These are phyloP conservation scores for Saccharomycopsis javanensis DNA, from an alignment of 805 yeast genomes.

Conservation along the genomic window DNA sequence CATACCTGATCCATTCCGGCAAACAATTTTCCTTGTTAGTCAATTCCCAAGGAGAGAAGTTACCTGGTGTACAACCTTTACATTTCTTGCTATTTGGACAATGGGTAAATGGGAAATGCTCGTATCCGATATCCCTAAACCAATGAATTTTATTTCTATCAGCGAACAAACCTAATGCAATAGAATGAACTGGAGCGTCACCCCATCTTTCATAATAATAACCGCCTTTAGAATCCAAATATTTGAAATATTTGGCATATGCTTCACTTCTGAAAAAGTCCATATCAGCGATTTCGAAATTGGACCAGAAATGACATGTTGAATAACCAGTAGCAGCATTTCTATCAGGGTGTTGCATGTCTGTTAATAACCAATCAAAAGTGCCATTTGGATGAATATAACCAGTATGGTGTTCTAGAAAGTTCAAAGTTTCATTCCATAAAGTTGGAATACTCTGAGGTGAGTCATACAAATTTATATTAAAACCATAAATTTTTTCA, in stretches of 20 bases:
- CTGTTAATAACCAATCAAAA: constrained; percentile 53
- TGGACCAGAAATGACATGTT: constrained; percentile 84
- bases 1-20: constrained; percentile 54
- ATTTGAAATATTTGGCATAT: constrained; percentile 52
- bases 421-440: constrained; percentile 63
- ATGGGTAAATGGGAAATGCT: constrained; percentile 63
- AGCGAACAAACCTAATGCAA: constrained; percentile 64
- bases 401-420: constrained; percentile 45
- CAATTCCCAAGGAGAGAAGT: constrained; percentile 41
- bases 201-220: constrained; percentile 92
- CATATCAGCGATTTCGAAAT: constrained; percentile 78
- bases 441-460: constrained; percentile 52
- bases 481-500: constrained; percentile 64
- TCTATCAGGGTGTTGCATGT: constrained; percentile 41
- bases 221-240: constrained; percentile 62
- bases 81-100: constrained; percentile 59
- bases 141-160: constrained; percentile 66
- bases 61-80: constrained; percentile 40
- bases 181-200: constrained; percentile 81
- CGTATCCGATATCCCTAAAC: constrained; percentile 79
- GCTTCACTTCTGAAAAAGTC: constrained; percentile 67
- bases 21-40: constrained; percentile 65
- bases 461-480: constrained; percentile 58
- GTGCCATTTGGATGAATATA: constrained; percentile 52
- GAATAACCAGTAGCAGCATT: constrained; percentile 37